Base-by-base conservation (phyloP, 352 stramenopile species). In the Globisporangium sylvaticum region DNA sequence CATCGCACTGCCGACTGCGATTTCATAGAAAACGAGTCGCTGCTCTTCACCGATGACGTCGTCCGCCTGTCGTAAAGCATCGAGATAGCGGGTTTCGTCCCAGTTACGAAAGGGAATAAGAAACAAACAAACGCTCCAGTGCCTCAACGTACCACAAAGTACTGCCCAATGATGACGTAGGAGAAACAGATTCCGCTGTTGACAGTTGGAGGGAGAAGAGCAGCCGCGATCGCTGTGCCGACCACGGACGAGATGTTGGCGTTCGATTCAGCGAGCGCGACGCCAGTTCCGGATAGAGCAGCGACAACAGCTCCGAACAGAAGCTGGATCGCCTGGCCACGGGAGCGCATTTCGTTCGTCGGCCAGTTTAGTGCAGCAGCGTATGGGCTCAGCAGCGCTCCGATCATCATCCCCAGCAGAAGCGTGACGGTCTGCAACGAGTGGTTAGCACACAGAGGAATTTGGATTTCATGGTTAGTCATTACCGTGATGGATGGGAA, bases 201-300 rank as follows among this genome's bases (percentile, higher is more conserved):
- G n/a, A 96, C 88, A 9, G 84, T 95, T 6, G 88, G 88, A 0
- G 88, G 88, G 39, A 96, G 76, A 53, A 96, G 67, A 27, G 88
- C 84, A 12, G 88, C 88, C 9, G 88, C 88, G 55, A 96, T 96
- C n/a, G 86, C 88, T 25, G 84, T 92, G 48, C 88, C 88, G n/a
- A 96, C 88, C n/a, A 96, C 87, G 0, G 88, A 96, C 32, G 87
- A 95, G 58, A 96, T 93, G 62, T 96, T 96, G 63, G 81, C 82
- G 62, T 95, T 96, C 10, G 84, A 95, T 67, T 96, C 88, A 32
- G 88, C 86, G 6, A 96, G 67, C 24, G 87, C 88, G 39, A 93
- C 87, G 20, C 84, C 88, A 3, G 85, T 83, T 37, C 88, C 88
- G 0, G 86, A 94, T 10, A 93, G 67, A 10, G 88, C 84, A 1